phyloP scores from a whole-genome alignment of 352 stramenopile species.

The Plasmopara halstedii region DNA sequence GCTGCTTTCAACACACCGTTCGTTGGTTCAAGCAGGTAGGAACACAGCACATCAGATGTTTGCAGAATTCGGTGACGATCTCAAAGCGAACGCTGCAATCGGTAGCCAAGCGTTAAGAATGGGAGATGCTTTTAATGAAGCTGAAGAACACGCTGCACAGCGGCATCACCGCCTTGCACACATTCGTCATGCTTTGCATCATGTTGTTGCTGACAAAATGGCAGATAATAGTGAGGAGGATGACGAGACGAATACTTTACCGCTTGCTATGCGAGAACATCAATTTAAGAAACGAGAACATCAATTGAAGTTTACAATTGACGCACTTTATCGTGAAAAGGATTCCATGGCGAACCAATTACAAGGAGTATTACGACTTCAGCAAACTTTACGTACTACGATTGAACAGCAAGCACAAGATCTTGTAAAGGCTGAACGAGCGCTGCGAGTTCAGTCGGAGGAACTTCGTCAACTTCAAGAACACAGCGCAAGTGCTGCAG shows the following conservation, averaged over 20 bases:
- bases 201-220: slow-evolving; percentile 16
- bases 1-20: slow-evolving; percentile 51
- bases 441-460: slow-evolving; percentile 30
- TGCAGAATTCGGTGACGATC: slow-evolving; percentile 47
- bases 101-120: slow-evolving; percentile 29
- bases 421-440: slow-evolving; percentile 42
- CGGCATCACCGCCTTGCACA: slow-evolving; percentile 16
- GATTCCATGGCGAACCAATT: slow-evolving; percentile 43
- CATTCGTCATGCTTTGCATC: slow-evolving; percentile 43
- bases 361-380: slow-evolving; percentile 40
- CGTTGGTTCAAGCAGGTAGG: slow-evolving; percentile 45
- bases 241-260: slow-evolving; percentile 6
- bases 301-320: slow-evolving; percentile 42
- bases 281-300: slow-evolving; percentile 41
- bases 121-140: slow-evolving; percentile 25
- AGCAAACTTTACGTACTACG: slow-evolving; percentile 33
- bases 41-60: slow-evolving; percentile 46
- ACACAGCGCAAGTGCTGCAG: slow-evolving; percentile 31
- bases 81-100: slow-evolving; percentile 33
- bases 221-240: slow-evolving; percentile 2
- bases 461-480: slow-evolving; percentile 35
- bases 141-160: slow-evolving; percentile 23
- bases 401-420: slow-evolving; percentile 55
- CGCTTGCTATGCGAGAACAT: slow-evolving; percentile 3
- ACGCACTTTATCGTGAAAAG: slow-evolving; percentile 58